Conservation (phyloP, 768 basidiomycete genomes). For the Suillus luteus region DNA sequence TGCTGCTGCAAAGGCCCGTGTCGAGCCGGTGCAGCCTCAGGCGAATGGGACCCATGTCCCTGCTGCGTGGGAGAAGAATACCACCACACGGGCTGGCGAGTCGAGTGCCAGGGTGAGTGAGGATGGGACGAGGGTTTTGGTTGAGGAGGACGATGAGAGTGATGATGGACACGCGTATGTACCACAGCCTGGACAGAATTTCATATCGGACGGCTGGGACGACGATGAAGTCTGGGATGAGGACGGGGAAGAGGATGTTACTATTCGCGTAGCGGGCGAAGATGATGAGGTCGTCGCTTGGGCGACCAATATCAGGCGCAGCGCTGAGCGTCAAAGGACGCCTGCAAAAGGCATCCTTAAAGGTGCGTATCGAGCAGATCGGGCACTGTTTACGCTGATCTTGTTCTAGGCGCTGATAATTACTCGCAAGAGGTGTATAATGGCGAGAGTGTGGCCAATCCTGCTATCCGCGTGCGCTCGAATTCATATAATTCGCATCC, state of each 20-base stretch:
- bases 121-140: constrained; percentile 63
- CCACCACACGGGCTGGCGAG: constrained; percentile 54
- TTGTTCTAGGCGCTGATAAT: constrained; percentile 56
- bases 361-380: constrained; percentile 34
- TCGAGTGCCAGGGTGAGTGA: constrained; percentile 56
- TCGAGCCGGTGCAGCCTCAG: constrained; percentile 29
- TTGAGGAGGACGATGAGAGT: constrained; percentile 72
- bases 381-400: background rate
- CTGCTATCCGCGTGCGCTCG: constrained; percentile 61
- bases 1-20: constrained; percentile 40
- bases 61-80: constrained; percentile 83
- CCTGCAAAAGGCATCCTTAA: constrained; percentile 91
- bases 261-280: constrained; percentile 62
- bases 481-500: constrained; percentile 76
- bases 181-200: constrained; percentile 38
- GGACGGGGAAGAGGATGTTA: constrained; percentile 69
- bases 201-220: constrained; percentile 69
- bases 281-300: constrained; percentile 72
- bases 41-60: constrained; percentile 46
- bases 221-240: constrained; percentile 81
- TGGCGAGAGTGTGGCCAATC: constrained; percentile 39
- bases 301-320: constrained; percentile 74
- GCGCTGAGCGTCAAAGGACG: constrained; percentile 61
- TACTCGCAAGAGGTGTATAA: constrained; percentile 68
- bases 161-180: constrained; percentile 46